These are phyloP conservation scores for Pleurotus giganteus DNA, from an alignment of 768 basidiomycete species.

Conservation along the genomic window DNA sequence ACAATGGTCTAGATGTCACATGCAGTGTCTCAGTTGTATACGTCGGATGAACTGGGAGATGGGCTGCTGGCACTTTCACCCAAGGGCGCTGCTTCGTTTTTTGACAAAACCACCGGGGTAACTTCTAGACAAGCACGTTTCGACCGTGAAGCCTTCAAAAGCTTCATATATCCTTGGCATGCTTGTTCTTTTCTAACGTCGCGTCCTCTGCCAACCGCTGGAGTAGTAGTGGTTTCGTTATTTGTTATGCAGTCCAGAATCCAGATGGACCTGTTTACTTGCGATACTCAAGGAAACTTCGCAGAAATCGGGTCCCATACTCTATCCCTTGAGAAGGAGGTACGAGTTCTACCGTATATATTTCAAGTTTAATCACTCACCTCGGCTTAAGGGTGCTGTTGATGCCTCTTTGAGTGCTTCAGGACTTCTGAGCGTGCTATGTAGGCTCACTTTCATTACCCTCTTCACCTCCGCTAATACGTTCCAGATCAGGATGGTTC, in stretches of 20 bases:
- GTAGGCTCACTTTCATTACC: conserved; percentile 29
- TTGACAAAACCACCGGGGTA: conserved; percentile 25
- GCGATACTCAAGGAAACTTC: conserved; percentile 30
- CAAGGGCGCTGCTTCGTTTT: conserved; percentile 27
- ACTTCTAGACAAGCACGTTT: conserved; percentile 18
- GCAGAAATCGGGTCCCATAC: conserved; percentile 25
- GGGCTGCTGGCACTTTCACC: conserved; percentile 29
- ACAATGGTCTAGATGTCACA: conserved; percentile 39
- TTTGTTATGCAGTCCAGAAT: conserved; percentile 22
- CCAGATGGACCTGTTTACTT: conserved; percentile 26
- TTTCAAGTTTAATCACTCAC: conserved; percentile 9
- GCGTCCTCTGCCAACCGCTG: conserved; percentile 17
- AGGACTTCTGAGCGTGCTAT: conserved; percentile 48
- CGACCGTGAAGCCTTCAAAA: conserved; percentile 15
- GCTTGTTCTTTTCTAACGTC: conserved; percentile 28
- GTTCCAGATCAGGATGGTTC: conserved; percentile 39
- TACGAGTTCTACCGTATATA: conserved; percentile 15
- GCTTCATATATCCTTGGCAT: conserved; percentile 26
- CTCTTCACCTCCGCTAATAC: background rate
- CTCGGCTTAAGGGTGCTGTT: conserved; percentile 29
- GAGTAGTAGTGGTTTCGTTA: conserved; percentile 24
- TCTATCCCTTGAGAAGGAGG: conserved; percentile 30
- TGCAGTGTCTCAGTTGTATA: conserved; percentile 28
- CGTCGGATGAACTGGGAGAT: conserved; percentile 19
- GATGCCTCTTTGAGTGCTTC: conserved; percentile 42